Conservation (phyloP, 179 eudicot genomes). For the Actinidia chinensis region DNA sequence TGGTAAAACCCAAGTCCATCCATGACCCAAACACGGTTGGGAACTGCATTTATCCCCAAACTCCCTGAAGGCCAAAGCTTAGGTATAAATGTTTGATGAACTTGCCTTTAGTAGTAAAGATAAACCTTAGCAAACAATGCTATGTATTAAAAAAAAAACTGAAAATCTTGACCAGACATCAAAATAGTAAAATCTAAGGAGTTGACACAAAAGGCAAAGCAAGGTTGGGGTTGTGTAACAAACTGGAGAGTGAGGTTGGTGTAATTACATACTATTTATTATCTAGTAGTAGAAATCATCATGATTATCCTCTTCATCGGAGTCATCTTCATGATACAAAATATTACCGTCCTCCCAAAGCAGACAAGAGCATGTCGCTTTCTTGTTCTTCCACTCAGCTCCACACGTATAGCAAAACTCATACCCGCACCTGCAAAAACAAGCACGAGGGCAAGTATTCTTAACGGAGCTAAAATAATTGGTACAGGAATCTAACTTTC, state of each 20-base stretch:
- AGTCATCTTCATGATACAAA: background rate
- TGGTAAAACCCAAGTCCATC: no score
- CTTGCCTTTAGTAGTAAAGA: background rate
- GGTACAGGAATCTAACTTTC: no score
- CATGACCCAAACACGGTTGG: no score
- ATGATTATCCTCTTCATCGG: background rate
- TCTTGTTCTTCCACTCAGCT: conserved; percentile 64
- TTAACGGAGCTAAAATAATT: background rate
- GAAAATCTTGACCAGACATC: conserved; percentile 5
- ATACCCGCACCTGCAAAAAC: conserved; percentile 52
- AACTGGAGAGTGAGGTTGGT: background rate
- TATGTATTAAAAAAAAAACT: background rate
- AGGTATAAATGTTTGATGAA: no score
- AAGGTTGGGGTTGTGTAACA: no score
- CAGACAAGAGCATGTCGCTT: conserved; percentile 66
- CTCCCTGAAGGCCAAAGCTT: no score
- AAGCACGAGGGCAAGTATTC: no score
- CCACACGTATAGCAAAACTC: conserved; percentile 82
- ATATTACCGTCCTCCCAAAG: conserved; percentile 48
- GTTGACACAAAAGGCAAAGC: background rate
- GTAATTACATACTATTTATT: background rate
- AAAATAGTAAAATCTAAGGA: background rate
- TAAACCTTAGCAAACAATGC: background rate
- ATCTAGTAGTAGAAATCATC: background rate
- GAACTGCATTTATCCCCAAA: no score